phyloP scores from a whole-genome alignment of 768 basidiomycete genomes.

The Pleurotus cornucopiae region DNA sequence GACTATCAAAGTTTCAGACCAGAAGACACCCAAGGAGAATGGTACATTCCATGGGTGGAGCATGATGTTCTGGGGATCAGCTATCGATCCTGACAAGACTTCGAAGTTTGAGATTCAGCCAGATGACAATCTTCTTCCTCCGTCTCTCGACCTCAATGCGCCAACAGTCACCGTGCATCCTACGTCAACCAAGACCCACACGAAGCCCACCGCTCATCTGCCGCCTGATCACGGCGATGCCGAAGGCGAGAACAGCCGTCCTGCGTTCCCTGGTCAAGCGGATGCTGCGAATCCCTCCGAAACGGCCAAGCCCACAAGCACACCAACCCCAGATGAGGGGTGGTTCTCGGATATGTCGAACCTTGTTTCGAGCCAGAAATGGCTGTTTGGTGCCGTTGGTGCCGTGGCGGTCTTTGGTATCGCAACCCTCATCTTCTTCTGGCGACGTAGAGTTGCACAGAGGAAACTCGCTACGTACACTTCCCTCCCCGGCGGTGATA shows the following conservation, averaged over 20 bases:
- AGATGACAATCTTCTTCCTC: slow-evolving; percentile 47
- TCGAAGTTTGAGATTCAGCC: slow-evolving; percentile 58
- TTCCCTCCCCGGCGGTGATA: slow-evolving; percentile 57
- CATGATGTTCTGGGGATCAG: slow-evolving; percentile 88
- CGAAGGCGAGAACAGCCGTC: slow-evolving; percentile 75
- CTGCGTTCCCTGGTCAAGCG: slow-evolving; percentile 50
- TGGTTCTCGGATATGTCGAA: slow-evolving; percentile 80
- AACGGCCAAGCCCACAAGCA: slow-evolving; percentile 31
- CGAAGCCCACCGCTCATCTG: slow-evolving; percentile 85
- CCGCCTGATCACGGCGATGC: slow-evolving; percentile 83
- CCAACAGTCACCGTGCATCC: slow-evolving; percentile 28
- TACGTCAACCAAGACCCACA: slow-evolving; percentile 53
- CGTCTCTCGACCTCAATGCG: slow-evolving; percentile 34
- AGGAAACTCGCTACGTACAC: slow-evolving; percentile 47
- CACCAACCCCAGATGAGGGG: slow-evolving; percentile 70
- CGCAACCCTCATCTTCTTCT: slow-evolving; percentile 73
- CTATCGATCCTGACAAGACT: slow-evolving; percentile 66
- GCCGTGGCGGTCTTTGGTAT: slow-evolving; percentile 73
- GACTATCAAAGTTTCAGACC: slow-evolving; percentile 85
- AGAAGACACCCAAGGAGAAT: slow-evolving; percentile 50
- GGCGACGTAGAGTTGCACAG: slow-evolving; percentile 53
- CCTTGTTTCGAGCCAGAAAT: slow-evolving; percentile 72
- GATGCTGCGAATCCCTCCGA: slow-evolving; percentile 22
- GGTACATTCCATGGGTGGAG: slow-evolving; percentile 87
- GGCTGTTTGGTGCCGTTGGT: slow-evolving; percentile 89